A percentile compares a stretch with the other conserved stretches of the same genome.
These are phyloP conservation scores for Scheffersomyces coipomensis DNA, from an alignment of 805 yeast species.

Conservation along the genomic window DNA sequence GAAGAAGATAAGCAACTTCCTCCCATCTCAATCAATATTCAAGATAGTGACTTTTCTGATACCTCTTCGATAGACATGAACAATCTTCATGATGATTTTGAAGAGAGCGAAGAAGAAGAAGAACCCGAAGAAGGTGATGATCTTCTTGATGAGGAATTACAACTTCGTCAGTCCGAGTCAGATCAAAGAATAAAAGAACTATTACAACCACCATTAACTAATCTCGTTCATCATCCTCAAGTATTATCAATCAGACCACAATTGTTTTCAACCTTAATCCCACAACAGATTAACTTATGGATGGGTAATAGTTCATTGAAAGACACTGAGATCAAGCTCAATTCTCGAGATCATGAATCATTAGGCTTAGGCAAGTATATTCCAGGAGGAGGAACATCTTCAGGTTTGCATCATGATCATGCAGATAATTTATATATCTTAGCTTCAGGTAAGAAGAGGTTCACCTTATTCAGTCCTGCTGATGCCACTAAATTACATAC, in stretches of 20 bases:
- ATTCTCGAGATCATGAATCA: conserved; percentile 13
- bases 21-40: too few species aligned
- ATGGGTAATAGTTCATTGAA: conserved; percentile 43
- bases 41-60: conserved; percentile 9
- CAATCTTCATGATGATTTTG: conserved; percentile 50
- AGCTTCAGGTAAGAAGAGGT: conserved; percentile 58
- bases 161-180: conserved; percentile 15
- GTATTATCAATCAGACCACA: conserved; percentile 38
- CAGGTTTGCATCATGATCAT: conserved; percentile 80
- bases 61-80: conserved; percentile 23
- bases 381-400: conserved; percentile 60
- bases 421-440: conserved; percentile 73
- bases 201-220: conserved; percentile 62
- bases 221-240: conserved; percentile 14
- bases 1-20: conserved; percentile 1
- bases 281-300: conserved; percentile 79
- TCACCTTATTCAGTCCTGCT: conserved; percentile 63
- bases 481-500: conserved; percentile 61
- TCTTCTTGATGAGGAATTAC: conserved; percentile 18
- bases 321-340: conserved; percentile 10
- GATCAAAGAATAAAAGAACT: conserved; percentile 44
- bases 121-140: conserved; percentile 17
- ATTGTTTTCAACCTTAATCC: conserved; percentile 42
- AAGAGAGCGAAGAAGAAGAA: conserved; percentile 29
- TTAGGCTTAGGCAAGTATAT: conserved; percentile 49